These are phyloP conservation scores for Pisolithus thermaeus DNA, from an alignment of 1,284 basidiomycete species.

Conservation along the genomic window DNA sequence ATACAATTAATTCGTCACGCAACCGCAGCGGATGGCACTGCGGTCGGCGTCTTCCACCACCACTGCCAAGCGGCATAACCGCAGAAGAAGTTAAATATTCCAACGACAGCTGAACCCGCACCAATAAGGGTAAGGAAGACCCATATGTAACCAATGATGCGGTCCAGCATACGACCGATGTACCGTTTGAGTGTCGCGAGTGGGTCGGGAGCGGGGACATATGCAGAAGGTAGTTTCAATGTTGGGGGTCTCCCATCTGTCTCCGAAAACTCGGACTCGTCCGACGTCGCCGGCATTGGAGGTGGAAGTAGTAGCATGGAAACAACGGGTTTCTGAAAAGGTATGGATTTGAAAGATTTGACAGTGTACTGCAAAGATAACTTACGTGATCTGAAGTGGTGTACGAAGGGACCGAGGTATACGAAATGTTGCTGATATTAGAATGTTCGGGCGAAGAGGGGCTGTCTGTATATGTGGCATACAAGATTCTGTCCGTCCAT, in stretches of 20 bases:
- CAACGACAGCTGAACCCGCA: slow-evolving; percentile 63
- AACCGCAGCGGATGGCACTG: slow-evolving; percentile 3
- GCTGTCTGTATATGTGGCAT: slow-evolving; percentile 72
- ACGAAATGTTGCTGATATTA: slow-evolving; percentile 56
- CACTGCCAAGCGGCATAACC: slow-evolving; percentile 54
- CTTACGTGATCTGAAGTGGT: slow-evolving; percentile 71
- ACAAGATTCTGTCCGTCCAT: slow-evolving; percentile 94
- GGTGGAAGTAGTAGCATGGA: slow-evolving; percentile 34
- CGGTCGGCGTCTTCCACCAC: slow-evolving; percentile 31
- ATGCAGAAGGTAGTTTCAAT: slow-evolving; percentile 47
- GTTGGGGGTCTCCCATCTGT: slow-evolving; percentile 24
- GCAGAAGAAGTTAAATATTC: slow-evolving; percentile 63
- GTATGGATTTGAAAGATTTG: slow-evolving; percentile 5
- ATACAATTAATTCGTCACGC: slow-evolving; percentile 8
- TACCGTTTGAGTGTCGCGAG: slow-evolving; percentile 52
- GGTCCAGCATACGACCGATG: slow-evolving; percentile 61
- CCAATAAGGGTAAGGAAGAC: slow-evolving; percentile 67
- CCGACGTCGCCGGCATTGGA: slow-evolving; percentile 9
- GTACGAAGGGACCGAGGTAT: slow-evolving; percentile 73
- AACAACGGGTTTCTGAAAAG: slow-evolving; percentile 39
- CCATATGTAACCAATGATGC: slow-evolving; percentile 71
- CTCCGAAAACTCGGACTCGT: slow-evolving; percentile 1
- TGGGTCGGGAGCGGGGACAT: slow-evolving; percentile 47
- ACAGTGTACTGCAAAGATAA: background rate
- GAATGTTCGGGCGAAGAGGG: slow-evolving; percentile 48